Percentiles rank a stretch among this genome's conserved stretches.
Conservation (phyloP, 129 eudicot genomes). For the Rutidosis leptorrhynchoides region DNA sequence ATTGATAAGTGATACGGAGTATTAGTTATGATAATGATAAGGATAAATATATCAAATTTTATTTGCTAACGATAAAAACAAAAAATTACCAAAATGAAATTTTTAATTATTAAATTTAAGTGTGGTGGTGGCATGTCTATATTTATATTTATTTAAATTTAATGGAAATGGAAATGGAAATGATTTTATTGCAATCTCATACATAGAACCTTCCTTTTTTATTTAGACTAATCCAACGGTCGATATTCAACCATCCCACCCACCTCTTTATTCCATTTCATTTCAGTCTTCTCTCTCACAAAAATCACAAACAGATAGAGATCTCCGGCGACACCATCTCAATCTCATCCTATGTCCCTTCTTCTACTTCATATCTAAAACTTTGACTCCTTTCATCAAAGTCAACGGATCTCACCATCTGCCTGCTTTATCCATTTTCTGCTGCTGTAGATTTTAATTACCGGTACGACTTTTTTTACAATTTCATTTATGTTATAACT, state of each 20-base stretch:
- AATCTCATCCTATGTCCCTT: slow-evolving; percentile 3
- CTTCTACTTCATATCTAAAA: slow-evolving; percentile 17
- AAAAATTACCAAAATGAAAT: too few relatives aligned
- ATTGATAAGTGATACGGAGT: too few relatives aligned
- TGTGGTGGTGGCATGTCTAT: neutral
- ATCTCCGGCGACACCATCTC: slow-evolving; percentile 24
- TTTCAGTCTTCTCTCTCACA: slow-evolving; percentile 4
- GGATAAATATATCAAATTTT: too few relatives aligned
- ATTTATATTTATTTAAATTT: too few relatives aligned
- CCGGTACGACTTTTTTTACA: slow-evolving; percentile 7
- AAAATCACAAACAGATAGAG: neutral
- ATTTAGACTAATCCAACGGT: slow-evolving; percentile 23
- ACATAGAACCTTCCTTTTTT: slow-evolving; percentile 21
- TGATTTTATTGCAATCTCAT: neutral
- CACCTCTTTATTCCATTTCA: slow-evolving; percentile 20
- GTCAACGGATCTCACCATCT: slow-evolving; percentile 28
- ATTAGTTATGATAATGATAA: too few relatives aligned
- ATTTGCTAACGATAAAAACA: too few relatives aligned
- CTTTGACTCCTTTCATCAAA: slow-evolving; percentile 19
- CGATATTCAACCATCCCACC: slow-evolving; percentile 18
- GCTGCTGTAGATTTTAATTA: slow-evolving; percentile 4
- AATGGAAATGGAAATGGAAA: neutral
- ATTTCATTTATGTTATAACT: neutral
- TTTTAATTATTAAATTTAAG: too few relatives aligned
- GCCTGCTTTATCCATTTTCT: neutral